Conservation (phyloP, 805 yeast genomes). For the Barnettozyma sp. region DNA sequence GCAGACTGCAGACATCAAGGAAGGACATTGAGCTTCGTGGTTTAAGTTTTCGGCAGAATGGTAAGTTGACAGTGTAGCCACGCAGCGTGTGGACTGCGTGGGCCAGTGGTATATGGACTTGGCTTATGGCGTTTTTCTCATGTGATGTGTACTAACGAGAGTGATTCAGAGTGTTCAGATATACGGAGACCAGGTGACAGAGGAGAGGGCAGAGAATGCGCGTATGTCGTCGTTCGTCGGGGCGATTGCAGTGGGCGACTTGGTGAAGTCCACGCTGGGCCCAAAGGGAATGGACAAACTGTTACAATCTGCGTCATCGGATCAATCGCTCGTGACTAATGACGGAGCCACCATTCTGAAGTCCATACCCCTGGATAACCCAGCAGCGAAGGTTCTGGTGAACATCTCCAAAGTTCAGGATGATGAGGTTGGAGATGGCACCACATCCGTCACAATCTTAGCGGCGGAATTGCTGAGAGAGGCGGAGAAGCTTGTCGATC, state of each 20-base stretch:
- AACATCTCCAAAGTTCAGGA: slow-evolving; percentile 62
- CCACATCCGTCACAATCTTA: slow-evolving; percentile 90
- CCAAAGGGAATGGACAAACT: slow-evolving; percentile 99
- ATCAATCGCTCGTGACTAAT: slow-evolving; percentile 77
- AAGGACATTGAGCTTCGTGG: too few relatives aligned
- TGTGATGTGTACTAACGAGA: slow-evolving; percentile 6
- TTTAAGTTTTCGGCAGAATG: too few relatives aligned
- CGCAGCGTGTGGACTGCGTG: too few relatives aligned
- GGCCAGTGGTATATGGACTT: too few relatives aligned
- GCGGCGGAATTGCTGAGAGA: slow-evolving; percentile 89
- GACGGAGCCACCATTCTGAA: slow-evolving; percentile 98
- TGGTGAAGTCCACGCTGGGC: slow-evolving; percentile 89
- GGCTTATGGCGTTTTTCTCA: too few relatives aligned
- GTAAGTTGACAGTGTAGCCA: too few relatives aligned
- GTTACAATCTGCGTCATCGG: slow-evolving; percentile 78
- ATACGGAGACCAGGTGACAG: slow-evolving; percentile 95
- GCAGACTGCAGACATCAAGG: too few relatives aligned
- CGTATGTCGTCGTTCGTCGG: slow-evolving; percentile 96
- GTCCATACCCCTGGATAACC: slow-evolving; percentile 91
- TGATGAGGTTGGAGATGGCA: slow-evolving; percentile 98
- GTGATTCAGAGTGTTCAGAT: slow-evolving; percentile 57
- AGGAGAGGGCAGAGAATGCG: slow-evolving; percentile 97
- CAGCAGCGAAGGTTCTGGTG: slow-evolving; percentile 94
- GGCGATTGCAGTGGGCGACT: slow-evolving; percentile 97
- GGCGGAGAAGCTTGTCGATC: slow-evolving; percentile 88